These are phyloP conservation scores for Cucurbita pepo DNA, from an alignment of 306 rosid genomes.

Conservation along the genomic window DNA sequence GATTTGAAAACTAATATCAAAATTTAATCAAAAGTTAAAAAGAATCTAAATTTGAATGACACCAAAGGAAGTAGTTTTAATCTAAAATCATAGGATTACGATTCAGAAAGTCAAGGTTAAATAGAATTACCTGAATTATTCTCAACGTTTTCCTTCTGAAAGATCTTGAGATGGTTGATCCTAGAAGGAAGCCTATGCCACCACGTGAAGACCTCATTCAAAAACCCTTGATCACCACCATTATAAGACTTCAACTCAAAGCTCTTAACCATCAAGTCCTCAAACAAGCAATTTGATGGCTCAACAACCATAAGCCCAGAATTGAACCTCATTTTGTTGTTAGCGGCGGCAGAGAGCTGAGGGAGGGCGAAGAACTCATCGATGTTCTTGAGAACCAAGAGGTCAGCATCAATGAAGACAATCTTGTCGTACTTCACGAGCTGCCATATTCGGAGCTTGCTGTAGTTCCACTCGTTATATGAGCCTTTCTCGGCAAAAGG, in stretches of 20 bases:
- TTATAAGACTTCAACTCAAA: conserved; percentile 34
- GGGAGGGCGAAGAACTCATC: conserved; percentile 32
- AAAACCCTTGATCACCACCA: conserved; percentile 80
- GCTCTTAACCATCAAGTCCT: conserved; percentile 24
- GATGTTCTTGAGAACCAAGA: conserved; percentile 27
- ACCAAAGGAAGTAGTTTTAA: too few relatives aligned
- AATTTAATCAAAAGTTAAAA: too few relatives aligned
- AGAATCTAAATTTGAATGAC: too few relatives aligned
- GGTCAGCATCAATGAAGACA: conserved; percentile 62
- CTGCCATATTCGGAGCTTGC: conserved; percentile 68
- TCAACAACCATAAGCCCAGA: conserved; percentile 70
- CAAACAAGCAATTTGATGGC: conserved; percentile 62
- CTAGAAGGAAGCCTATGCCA: conserved; percentile 64
- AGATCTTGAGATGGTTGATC: conserved; percentile 29
- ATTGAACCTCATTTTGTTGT: conserved; percentile 32
- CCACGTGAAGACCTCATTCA: conserved; percentile 66
- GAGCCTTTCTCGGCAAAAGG: conserved; percentile 37
- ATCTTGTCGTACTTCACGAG: conserved; percentile 38
- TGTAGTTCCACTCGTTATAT: conserved; percentile 76
- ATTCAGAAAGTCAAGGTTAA: not conserved
- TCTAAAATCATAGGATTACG: not conserved
- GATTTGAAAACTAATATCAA: too few relatives aligned
- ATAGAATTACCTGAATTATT: not conserved
- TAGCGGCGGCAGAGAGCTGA: conserved; percentile 47
- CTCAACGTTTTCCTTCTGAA: not conserved